Base-by-base conservation (phyloP, 257 asterid species). In the Mentha longifolia region DNA sequence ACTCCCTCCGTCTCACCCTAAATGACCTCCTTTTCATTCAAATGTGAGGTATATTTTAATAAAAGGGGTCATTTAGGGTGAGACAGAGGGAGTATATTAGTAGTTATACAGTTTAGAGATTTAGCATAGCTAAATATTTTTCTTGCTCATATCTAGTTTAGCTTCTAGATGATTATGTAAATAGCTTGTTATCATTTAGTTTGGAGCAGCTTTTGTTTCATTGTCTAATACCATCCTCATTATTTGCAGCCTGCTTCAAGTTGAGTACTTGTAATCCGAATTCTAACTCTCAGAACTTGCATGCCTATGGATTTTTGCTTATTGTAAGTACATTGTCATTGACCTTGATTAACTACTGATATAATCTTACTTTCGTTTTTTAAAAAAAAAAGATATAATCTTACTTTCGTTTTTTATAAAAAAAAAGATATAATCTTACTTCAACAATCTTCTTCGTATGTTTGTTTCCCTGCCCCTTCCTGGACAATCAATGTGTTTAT, bases 221-320 rank as follows among this genome's bases (percentile, higher is more conserved):
- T 70, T n/a, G 55, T 76, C 81, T 82, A 60, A 79, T 57, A 51
- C 49, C 69, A 60, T 72, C 50, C 47, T 61, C 28, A 43, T 58
- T 52, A 41, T 77, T 75, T 92, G 86, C 97, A 92, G 98, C 83
- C 47, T 92, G 98, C 86, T 77, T 84, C 87, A 82, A 78, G 89
- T 78, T 92, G 82, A 88, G 96, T 76, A 85, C 89, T 30, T 92
- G 98, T 77, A 80, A 87, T 57, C 85, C 88, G n/a, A 81, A 82
- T 59, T 77, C 97, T 7, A 84, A 86, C 31, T 74, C 77, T 22
- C 97, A 88, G 78, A 87, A 92, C 83, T 79, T 92, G 81, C 97
- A 90, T 72, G 89, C 84, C 62, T 83, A 80, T 74, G 98, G 96
- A 61, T 62, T 88, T 77, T 39, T 92, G 75, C 82, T 92, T 77